Conservation (phyloP, 192 early-diverging fungal genomes). For the Dimargaris verticillata region DNA sequence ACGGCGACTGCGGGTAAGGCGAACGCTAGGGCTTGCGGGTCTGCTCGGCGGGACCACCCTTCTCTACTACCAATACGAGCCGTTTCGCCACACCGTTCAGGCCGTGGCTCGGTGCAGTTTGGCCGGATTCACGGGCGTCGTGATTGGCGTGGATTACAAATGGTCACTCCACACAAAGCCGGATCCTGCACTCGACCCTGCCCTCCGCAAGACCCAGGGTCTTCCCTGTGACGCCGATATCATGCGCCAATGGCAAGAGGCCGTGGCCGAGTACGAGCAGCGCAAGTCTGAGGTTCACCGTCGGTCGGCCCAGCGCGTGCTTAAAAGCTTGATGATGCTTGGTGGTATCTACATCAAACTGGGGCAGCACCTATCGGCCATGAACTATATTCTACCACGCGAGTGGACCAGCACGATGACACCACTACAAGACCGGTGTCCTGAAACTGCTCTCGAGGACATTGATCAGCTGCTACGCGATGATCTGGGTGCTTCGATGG, state of each 20-base stretch:
- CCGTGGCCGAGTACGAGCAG: conserved; percentile 17
- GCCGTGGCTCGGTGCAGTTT: conserved; percentile 23
- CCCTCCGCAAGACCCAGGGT: background rate
- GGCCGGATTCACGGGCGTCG: conserved; percentile 21
- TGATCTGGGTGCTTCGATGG: conserved; percentile 49
- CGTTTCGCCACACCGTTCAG: conserved; percentile 16
- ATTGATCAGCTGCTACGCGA: conserved; percentile 45
- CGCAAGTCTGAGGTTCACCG: conserved; percentile 40
- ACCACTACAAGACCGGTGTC: conserved; percentile 65
- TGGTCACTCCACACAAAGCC: conserved; percentile 17
- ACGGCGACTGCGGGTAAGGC: too few relatives aligned
- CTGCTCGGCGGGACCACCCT: background rate
- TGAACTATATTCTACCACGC: conserved; percentile 70
- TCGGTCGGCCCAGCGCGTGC: conserved; percentile 47
- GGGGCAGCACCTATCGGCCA: conserved; percentile 69
- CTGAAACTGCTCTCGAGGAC: conserved; percentile 51
- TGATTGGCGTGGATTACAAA: conserved; percentile 40
- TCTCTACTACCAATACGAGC: conserved; percentile 20
- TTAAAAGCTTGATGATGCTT: conserved; percentile 39
- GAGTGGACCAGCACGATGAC: conserved; percentile 84
- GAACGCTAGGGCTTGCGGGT: background rate
- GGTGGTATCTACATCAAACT: conserved; percentile 82
- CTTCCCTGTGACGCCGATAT: conserved; percentile 12
- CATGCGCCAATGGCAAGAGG: conserved; percentile 1
- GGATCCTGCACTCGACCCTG: conserved; percentile 4